These are phyloP conservation scores for Boletus fagicola DNA, from an alignment of 768 basidiomycete species.

Conservation along the genomic window DNA sequence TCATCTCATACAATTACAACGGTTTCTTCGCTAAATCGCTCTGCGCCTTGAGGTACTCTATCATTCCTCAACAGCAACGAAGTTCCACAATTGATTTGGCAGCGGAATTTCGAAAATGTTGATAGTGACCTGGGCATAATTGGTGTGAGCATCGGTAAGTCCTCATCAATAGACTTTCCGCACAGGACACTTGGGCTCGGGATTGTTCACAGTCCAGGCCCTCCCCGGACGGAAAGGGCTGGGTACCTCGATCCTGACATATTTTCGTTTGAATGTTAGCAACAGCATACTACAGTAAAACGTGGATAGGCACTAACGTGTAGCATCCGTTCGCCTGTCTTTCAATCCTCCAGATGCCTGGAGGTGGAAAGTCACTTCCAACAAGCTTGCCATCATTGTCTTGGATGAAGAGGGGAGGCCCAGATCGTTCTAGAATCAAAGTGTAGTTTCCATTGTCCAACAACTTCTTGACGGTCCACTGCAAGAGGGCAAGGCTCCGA, in stretches of 20 bases:
- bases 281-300: not conserved
- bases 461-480: not conserved
- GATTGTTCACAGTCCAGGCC: not conserved
- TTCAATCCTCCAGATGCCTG: not conserved
- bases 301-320: not conserved
- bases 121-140: not conserved
- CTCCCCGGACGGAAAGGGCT: not conserved
- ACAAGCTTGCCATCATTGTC: not conserved
- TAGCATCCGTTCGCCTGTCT: not conserved
- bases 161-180: not conserved
- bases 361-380: not conserved
- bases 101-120: too few relatives aligned
- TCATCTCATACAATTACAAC: not conserved
- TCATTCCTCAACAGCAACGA: too few relatives aligned
- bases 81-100: too few relatives aligned
- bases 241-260: not conserved
- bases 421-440: not conserved
- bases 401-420: not conserved
- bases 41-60: too few relatives aligned
- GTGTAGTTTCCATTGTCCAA: not conserved
- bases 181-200: not conserved
- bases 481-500: not conserved
- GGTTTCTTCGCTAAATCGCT: not conserved
- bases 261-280: not conserved
- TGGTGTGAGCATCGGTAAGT: conserved; percentile 2